Evolutionary conservation across 2,329 filamentous ascomycete species (phyloP).

Genomic region (Zarea fungicola): DNA sequence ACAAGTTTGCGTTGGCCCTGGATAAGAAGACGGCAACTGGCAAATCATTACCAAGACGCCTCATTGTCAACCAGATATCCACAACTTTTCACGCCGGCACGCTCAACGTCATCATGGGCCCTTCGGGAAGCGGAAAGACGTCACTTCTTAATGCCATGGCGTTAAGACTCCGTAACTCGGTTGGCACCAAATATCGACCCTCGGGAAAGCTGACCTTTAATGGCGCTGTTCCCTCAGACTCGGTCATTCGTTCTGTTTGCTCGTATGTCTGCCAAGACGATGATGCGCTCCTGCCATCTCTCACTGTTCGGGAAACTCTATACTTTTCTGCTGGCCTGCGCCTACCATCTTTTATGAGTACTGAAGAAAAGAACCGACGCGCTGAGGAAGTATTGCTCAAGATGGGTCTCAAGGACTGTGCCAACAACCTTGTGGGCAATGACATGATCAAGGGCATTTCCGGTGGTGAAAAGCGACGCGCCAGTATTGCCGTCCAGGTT

Average conservation of each 20-base stretch:
- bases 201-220: constrained; percentile 66
- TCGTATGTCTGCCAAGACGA: constrained; percentile 78
- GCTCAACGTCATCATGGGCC: constrained; percentile 75
- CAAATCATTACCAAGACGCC: constrained; percentile 47
- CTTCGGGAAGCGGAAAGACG: constrained; percentile 72
- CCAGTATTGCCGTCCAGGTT: constrained; percentile 73
- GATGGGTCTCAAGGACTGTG: constrained; percentile 74
- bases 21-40: constrained; percentile 54
- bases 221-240: constrained; percentile 59
- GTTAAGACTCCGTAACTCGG: constrained; percentile 55
- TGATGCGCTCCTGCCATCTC: constrained; percentile 65
- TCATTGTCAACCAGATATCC: constrained; percentile 62
- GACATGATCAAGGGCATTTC: constrained; percentile 73
- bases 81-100: constrained; percentile 62
- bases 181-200: constrained; percentile 56
- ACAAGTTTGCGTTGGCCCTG: constrained; percentile 58
- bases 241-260: constrained; percentile 65
- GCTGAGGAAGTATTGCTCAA: constrained; percentile 69
- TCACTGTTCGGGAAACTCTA: constrained; percentile 72
- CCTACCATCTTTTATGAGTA: constrained; percentile 65
- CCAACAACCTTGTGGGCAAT: constrained; percentile 67
- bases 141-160: constrained; percentile 71
- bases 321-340: constrained; percentile 66
- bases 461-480: constrained; percentile 71
- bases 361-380: constrained; percentile 58